Conservation (phyloP, 129 eudicot species). For the Pittosporum tobira region DNA sequence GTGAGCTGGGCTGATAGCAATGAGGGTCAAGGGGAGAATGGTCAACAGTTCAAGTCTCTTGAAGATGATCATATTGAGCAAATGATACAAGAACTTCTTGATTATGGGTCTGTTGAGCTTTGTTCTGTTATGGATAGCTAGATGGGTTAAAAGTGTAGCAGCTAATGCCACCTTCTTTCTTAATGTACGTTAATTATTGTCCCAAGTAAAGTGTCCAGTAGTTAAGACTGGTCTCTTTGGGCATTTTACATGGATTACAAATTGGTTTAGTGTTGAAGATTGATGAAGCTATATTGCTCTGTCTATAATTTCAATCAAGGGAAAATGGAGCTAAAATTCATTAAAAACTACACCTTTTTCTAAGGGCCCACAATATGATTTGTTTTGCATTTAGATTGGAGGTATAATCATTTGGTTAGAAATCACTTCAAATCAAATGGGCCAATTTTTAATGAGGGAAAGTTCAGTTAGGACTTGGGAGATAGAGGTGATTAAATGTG, state of each 20-base stretch:
- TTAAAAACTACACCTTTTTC: no score
- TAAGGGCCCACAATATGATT: no score
- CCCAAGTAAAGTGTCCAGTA: background rate
- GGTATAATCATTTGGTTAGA: no score
- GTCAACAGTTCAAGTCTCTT: constrained; percentile 31
- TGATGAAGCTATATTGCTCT: background rate
- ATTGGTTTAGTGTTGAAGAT: constrained; percentile 7
- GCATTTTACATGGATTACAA: no score
- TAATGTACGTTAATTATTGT: background rate
- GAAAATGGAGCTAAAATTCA: no score
- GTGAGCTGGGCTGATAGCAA: constrained; percentile 21
- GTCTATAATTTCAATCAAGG: background rate
- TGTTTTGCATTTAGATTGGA: no score
- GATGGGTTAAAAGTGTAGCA: background rate
- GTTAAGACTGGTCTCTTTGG: no score
- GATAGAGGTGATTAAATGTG: background rate
- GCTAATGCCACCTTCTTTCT: constrained; percentile 4
- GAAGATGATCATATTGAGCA: constrained; percentile 94
- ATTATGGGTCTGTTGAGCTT: constrained; percentile 71
- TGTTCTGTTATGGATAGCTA: constrained; percentile 46
- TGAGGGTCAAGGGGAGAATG: constrained; percentile 19
- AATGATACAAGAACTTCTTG: constrained; percentile 86
- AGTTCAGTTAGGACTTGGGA: background rate
- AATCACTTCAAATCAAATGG: no score
- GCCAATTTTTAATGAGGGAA: no score